Conservation (phyloP, 2,329 filamentous ascomycete species). For the Aspergillus hortae region DNA sequence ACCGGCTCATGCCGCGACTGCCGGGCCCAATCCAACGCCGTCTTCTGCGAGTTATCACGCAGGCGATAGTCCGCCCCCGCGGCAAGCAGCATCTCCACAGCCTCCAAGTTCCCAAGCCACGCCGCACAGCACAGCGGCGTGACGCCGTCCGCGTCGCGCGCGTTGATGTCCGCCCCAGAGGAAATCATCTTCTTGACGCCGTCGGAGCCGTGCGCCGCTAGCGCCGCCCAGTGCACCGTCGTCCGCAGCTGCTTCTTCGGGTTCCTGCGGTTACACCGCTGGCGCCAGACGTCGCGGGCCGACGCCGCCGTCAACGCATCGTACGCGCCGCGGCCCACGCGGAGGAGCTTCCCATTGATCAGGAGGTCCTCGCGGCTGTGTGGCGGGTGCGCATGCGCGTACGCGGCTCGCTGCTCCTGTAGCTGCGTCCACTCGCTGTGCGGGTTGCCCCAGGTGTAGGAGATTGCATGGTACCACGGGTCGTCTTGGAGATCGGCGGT, state of each 20-base stretch:
- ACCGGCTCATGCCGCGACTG: neutral
- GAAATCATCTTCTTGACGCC: neutral
- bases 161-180: neutral
- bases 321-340: constrained; percentile 1
- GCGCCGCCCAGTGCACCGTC: neutral
- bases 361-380: neutral
- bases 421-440: neutral
- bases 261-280: constrained; percentile 1
- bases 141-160: neutral
- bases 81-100: constrained; percentile 1
- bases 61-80: constrained; percentile 1
- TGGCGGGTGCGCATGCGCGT: neutral
- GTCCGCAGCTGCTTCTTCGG: constrained; percentile 1
- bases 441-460: constrained; percentile 7
- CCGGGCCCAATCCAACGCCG: neutral
- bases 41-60: neutral
- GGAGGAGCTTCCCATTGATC: neutral
- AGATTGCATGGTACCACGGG: constrained; percentile 1
- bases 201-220: neutral
- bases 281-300: neutral
- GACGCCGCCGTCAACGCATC: neutral
- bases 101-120: neutral
- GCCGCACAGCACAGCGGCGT: constrained; percentile 3
- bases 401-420: neutral
- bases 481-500: neutral